Evolutionary conservation across 2,329 filamentous ascomycete genomes (phyloP), one percentile per base, ranked within the genome.

Genomic region (Fusarium pseudograminearum): DNA sequence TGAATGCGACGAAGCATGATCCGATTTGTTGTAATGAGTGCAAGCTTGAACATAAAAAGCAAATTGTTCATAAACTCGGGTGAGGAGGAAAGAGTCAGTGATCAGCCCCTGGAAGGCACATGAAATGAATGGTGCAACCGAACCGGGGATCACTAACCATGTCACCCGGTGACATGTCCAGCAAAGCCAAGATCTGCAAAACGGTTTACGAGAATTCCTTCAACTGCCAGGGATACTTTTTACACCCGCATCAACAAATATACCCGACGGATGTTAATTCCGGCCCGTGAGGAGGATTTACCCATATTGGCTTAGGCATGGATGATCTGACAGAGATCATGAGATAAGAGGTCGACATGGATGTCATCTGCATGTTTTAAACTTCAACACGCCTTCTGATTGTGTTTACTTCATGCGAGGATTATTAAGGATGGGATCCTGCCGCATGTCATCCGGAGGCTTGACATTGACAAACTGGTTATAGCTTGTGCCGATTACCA

Each of bases 281-380:
- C 59, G 51, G 26, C 31, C 61, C 42, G 18, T 26, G 26, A 34
- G 36, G 41, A 57, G 22, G 31, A 50, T 50, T 64, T 41, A 34
- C 33, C 47, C 41, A 46, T 40, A 33, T 46, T 46, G 40, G 33
- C 40, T 54, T 15, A n/a, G 26, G 28, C 41, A 44, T 36, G 38
- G 36, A 18, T 48, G n/a, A 22, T 51, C 28, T 33, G 10, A n/a
- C 24, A 33, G 11, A 51, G 22, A 16, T 20, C 31, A 26, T 24
- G 26, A 22, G 26, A 53, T 31, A 15, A 56, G 10, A 28, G 33
- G 48, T 38, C 9, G 3, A 14, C 42, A 45, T 2, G 56, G 44
- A 20, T 22, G 0, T 14, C 11, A 22, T 15, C 44, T 15, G 33
- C 33, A 34, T 12, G 14, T 20, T 9, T 5, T 24, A 24, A 3